phyloP scores from a whole-genome alignment of 768 basidiomycete species.

The Phaeotremella skinneri region DNA sequence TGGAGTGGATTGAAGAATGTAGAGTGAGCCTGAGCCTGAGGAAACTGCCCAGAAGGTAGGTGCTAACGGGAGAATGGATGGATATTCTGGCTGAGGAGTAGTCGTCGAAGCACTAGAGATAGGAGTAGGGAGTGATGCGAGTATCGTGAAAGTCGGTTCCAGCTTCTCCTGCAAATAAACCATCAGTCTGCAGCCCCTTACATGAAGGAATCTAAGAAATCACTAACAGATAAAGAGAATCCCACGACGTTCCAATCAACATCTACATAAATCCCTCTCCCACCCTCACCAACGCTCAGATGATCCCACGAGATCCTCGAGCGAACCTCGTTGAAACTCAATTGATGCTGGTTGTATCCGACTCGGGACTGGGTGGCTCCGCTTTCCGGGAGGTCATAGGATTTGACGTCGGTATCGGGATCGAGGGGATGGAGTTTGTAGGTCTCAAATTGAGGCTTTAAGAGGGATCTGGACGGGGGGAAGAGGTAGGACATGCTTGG shows the following conservation, averaged over 20 bases:
- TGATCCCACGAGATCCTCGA: slow-evolving; percentile 45
- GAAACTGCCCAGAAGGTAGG: slow-evolving; percentile 29
- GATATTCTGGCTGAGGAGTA: slow-evolving; percentile 33
- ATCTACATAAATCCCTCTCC: slow-evolving; percentile 41
- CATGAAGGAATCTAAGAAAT: neutral
- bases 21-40: slow-evolving; percentile 32
- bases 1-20: slow-evolving; percentile 27
- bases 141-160: slow-evolving; percentile 20
- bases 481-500: slow-evolving; percentile 33
- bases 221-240: slow-evolving; percentile 34
- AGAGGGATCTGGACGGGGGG: slow-evolving; percentile 27
- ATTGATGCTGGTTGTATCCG: slow-evolving; percentile 20
- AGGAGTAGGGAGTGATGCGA: slow-evolving; percentile 32
- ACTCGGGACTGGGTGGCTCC: slow-evolving; percentile 41
- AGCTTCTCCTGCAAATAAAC: slow-evolving; percentile 22
- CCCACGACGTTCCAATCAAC: slow-evolving; percentile 40
- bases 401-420: slow-evolving; percentile 21
- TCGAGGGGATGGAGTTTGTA: slow-evolving; percentile 43
- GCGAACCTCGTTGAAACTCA: slow-evolving; percentile 39
- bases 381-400: slow-evolving; percentile 26
- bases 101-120: slow-evolving; percentile 21
- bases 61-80: slow-evolving; percentile 22
- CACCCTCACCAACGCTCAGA: slow-evolving; percentile 17
- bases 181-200: neutral
- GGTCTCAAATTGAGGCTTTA: slow-evolving; percentile 49